These are phyloP conservation scores for Olyra latifolia DNA, from an alignment of 176 grass and related monocot species.

Conservation along the genomic window DNA sequence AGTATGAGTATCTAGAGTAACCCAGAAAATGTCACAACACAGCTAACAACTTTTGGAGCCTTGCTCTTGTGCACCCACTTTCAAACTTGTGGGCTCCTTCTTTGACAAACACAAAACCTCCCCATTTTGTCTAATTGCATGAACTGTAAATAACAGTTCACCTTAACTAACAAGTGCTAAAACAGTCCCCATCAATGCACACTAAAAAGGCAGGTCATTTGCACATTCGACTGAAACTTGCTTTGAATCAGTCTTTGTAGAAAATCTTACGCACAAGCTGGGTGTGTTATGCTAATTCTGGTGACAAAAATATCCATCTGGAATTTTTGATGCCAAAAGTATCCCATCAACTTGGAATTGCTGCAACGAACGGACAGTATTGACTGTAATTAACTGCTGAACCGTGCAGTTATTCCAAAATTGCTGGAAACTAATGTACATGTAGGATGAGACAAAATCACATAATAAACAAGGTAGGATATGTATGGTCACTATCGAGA, in stretches of 20 bases:
- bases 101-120: constrained; percentile 23
- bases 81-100: constrained; percentile 15
- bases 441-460: neutral
- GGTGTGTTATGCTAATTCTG: neutral
- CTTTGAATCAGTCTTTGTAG: neutral
- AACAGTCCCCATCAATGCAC: neutral
- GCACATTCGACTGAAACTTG: neutral
- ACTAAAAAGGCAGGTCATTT: neutral
- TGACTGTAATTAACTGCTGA: neutral
- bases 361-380: neutral
- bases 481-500: neutral
- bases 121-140: neutral
- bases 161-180: neutral
- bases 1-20: neutral
- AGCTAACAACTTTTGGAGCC: constrained; percentile 18
- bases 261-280: neutral
- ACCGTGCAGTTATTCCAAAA: neutral
- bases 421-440: constrained; percentile 1
- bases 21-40: neutral
- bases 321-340: neutral
- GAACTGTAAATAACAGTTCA: neutral
- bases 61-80: constrained; percentile 24
- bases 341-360: neutral
- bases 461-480: neutral
- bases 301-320: neutral